Conservation (phyloP, 2,329 filamentous ascomycete species). For the Penicillium nordicum region DNA sequence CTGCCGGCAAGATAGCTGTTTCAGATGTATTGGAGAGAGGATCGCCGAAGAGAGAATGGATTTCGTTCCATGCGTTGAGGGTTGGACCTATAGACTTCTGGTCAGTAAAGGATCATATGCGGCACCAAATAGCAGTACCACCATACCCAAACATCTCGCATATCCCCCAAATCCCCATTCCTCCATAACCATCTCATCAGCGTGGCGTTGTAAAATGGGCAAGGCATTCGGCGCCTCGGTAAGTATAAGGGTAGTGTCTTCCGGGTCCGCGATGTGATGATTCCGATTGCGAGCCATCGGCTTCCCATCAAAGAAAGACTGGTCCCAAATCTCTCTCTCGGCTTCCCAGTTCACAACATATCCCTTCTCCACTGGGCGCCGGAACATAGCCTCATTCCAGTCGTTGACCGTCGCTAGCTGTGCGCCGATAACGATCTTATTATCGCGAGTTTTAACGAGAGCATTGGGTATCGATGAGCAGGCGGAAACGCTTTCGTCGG, state of each 20-base stretch:
- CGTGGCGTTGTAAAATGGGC: constrained; percentile 77
- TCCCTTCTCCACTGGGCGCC: constrained; percentile 88
- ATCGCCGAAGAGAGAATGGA: constrained; percentile 66
- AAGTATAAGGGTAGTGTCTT: constrained; percentile 77
- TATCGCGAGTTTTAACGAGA: constrained; percentile 76
- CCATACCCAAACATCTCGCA: constrained; percentile 66
- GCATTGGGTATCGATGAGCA: constrained; percentile 82
- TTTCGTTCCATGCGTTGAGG: constrained; percentile 78
- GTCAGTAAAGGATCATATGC: background rate
- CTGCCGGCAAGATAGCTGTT: constrained; percentile 54
- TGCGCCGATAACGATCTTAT: constrained; percentile 73
- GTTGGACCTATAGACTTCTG: constrained; percentile 54
- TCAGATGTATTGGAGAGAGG: constrained; percentile 45
- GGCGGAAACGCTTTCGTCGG: constrained; percentile 37
- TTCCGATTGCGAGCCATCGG: constrained; percentile 52
- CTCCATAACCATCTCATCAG: constrained; percentile 95
- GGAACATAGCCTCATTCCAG: constrained; percentile 82
- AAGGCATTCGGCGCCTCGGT: constrained; percentile 83
- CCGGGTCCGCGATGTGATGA: constrained; percentile 55
- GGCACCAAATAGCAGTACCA: background rate
- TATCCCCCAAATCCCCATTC: constrained; percentile 92
- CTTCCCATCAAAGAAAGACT: constrained; percentile 71
- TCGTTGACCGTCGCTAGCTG: constrained; percentile 75
- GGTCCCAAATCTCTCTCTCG: constrained; percentile 93
- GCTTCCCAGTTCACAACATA: constrained; percentile 96